Evolutionary conservation across 805 yeast genomes (phyloP).

Genomic region (Starmerella tilneyi): DNA sequence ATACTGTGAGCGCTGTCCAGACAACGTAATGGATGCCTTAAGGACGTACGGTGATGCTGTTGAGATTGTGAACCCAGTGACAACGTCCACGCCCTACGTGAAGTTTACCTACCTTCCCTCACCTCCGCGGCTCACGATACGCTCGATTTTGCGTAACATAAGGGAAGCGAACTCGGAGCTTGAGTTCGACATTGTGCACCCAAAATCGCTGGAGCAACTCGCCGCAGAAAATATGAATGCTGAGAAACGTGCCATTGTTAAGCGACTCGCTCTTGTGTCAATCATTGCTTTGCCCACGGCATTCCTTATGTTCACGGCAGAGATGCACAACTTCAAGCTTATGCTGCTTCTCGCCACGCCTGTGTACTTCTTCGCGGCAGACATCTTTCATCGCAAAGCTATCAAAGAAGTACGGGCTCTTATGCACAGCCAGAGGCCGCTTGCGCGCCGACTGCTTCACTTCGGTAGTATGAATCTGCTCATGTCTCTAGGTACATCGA

Average conservation of each 20-base stretch:
- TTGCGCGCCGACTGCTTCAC: slow-evolving; percentile 47
- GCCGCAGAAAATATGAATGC: slow-evolving; percentile 34
- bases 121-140: slow-evolving; percentile 41
- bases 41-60: slow-evolving; percentile 47
- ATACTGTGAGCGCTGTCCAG: slow-evolving; percentile 65
- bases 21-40: slow-evolving; percentile 41
- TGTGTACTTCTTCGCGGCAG: slow-evolving; percentile 64
- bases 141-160: slow-evolving; percentile 45
- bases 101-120: slow-evolving; percentile 57
- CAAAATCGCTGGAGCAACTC: slow-evolving; percentile 54
- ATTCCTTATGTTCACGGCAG: slow-evolving; percentile 59
- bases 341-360: slow-evolving; percentile 58
- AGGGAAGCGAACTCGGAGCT: slow-evolving; percentile 40
- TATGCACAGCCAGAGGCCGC: slow-evolving; percentile 24
- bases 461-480: slow-evolving; percentile 73
- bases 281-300: slow-evolving; percentile 44
- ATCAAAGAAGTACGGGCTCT: slow-evolving; percentile 46
- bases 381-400: slow-evolving; percentile 60
- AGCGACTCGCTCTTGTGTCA: slow-evolving; percentile 38
- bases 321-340: slow-evolving; percentile 37
- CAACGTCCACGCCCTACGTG: slow-evolving; percentile 47
- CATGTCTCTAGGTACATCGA: slow-evolving; percentile 62
- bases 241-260: slow-evolving; percentile 37
- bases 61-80: slow-evolving; percentile 45
- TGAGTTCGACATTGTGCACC: slow-evolving; percentile 44